Evolutionary conservation across 148 eudicot genomes (phyloP).

Genomic region (Bassia scoparia): DNA sequence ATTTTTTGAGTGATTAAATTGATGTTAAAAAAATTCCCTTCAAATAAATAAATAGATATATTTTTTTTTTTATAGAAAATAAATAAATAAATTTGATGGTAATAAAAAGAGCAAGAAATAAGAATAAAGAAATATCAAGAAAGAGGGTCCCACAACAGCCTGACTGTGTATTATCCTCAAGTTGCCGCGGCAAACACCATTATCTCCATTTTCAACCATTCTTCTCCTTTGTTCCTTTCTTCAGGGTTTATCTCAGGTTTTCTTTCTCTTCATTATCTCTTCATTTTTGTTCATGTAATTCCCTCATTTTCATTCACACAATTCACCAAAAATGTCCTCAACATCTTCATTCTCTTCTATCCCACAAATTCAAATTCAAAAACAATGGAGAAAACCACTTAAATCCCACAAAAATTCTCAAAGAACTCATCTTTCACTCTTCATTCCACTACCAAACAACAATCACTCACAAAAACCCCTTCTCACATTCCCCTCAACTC

Average conservation of each 20-base stretch:
- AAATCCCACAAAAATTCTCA: constrained; percentile 29
- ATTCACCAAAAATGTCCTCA: constrained; percentile 47
- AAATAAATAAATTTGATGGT: no score
- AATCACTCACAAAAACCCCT: constrained; percentile 18
- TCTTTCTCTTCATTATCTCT: neutral
- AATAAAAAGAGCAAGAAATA: neutral
- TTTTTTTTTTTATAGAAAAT: no score
- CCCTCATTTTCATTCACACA: no score
- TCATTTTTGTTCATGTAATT: constrained; percentile 3
- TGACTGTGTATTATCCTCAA: constrained; percentile 19
- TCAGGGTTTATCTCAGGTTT: constrained; percentile 34
- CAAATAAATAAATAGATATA: no score
- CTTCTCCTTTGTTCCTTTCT: constrained; percentile 15
- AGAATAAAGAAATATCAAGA: neutral
- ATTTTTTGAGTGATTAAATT: no score
- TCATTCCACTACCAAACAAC: constrained; percentile 30
- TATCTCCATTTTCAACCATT: constrained; percentile 24
- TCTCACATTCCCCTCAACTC: constrained; percentile 48
- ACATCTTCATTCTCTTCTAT: constrained; percentile 50
- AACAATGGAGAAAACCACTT: constrained; percentile 20
- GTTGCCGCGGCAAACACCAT: constrained; percentile 30
- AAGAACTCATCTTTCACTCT: constrained; percentile 26
- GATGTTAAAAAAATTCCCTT: no score
- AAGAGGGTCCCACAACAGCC: neutral
- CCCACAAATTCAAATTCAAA: constrained; percentile 49